A percentile compares a stretch with the other conserved stretches of the same genome.
These are phyloP conservation scores for Paragyromitra xinjiangensis DNA, from an alignment of 495 filamentous ascomycete species.

Conservation along the genomic window DNA sequence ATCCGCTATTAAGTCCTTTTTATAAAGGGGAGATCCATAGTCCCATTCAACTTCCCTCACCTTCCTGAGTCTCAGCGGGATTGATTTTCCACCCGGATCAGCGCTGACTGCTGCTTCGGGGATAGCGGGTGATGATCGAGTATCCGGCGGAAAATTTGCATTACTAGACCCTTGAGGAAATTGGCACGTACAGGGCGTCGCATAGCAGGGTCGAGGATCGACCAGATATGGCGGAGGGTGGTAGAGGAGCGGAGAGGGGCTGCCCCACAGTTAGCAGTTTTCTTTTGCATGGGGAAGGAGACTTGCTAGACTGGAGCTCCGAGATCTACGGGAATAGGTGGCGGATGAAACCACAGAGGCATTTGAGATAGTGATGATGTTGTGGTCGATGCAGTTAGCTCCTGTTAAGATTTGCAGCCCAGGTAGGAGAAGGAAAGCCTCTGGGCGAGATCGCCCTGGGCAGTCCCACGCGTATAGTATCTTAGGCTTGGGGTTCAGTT, in stretches of 20 bases:
- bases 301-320: conserved; percentile 19
- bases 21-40: background rate
- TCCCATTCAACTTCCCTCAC: conserved; percentile 2
- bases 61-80: background rate
- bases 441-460: background rate
- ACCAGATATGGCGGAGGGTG: conserved; percentile 19
- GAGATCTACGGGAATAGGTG: conserved; percentile 52
- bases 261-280: background rate
- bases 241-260: conserved; percentile 11
- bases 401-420: background rate
- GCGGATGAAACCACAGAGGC: conserved; percentile 54
- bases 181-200: conserved; percentile 21
- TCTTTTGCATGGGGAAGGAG: background rate
- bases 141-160: background rate
- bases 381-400: background rate
- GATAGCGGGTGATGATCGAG: background rate
- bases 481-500: too few relatives aligned
- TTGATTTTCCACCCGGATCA: background rate
- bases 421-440: background rate
- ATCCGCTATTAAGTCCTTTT: background rate
- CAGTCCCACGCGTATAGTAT: too few relatives aligned
- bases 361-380: background rate
- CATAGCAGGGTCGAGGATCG: conserved; percentile 5
- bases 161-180: background rate
- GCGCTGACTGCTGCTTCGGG: background rate